A percentile compares a stretch with the other conserved stretches of the same genome.
These are phyloP conservation scores for Lasiosphaeria hispida DNA, from an alignment of 495 filamentous ascomycete species.

Conservation along the genomic window DNA sequence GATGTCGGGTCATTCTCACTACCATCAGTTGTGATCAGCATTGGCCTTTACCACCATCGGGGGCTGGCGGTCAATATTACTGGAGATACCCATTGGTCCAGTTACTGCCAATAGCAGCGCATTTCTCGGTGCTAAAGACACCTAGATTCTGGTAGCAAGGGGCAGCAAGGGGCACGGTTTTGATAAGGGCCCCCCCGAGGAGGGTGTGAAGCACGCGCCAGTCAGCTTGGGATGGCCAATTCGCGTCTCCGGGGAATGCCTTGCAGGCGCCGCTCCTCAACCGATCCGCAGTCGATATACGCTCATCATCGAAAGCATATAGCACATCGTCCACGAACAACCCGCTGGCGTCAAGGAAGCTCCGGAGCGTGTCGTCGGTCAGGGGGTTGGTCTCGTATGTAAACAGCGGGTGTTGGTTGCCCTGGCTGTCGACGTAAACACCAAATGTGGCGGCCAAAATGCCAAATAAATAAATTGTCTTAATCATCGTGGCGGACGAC, in stretches of 20 bases:
- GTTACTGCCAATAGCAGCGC: constrained; percentile 33
- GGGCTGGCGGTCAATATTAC: neutral
- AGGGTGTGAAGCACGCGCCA: constrained; percentile 48
- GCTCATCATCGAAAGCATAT: neutral
- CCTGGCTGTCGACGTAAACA: no score
- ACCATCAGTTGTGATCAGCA: neutral
- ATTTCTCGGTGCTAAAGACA: constrained; percentile 42
- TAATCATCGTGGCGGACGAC: no score
- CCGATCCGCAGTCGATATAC: neutral
- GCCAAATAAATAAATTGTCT: no score
- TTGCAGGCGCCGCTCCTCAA: constrained; percentile 39
- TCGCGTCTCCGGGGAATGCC: constrained; percentile 45
- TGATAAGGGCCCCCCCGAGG: constrained; percentile 29
- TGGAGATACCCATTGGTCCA: constrained; percentile 27
- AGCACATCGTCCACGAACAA: neutral
- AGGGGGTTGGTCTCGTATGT: neutral
- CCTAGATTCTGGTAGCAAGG: constrained; percentile 48
- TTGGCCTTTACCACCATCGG: no score
- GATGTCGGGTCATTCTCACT: constrained; percentile 19
- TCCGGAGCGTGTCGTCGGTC: neutral
- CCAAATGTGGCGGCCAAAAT: no score
- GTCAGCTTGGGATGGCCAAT: constrained; percentile 40
- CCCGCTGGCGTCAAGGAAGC: neutral
- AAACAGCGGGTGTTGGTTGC: neutral
- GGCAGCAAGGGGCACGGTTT: constrained; percentile 28